Conservation (phyloP, 192 early-diverging fungal genomes). For the Coemansia sp. region DNA sequence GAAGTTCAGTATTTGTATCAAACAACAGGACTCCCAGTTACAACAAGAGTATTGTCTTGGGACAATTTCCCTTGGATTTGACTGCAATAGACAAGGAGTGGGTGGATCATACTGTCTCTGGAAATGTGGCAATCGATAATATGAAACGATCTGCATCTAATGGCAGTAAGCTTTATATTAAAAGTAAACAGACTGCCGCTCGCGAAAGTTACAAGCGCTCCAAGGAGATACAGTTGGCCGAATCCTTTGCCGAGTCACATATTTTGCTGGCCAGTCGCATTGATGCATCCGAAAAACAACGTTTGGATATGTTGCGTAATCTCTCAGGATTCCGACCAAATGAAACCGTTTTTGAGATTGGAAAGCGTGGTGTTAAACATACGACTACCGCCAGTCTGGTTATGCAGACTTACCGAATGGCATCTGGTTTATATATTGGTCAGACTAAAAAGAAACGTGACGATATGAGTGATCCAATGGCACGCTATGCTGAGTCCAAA, state of each 20-base stretch:
- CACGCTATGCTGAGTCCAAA: conserved; percentile 17
- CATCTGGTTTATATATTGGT: conserved; percentile 22
- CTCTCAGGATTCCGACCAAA: conserved; percentile 80
- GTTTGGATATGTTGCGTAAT: conserved; percentile 67
- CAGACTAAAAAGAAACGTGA: conserved; percentile 38
- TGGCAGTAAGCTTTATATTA: conserved; percentile 82
- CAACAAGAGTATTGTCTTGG: conserved; percentile 78
- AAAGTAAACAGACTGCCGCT: conserved; percentile 78
- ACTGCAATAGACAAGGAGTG: conserved; percentile 75
- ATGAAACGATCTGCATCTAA: conserved; percentile 70
- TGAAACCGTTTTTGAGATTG: conserved; percentile 95
- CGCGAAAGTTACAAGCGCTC: conserved; percentile 82
- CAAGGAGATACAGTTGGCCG: conserved; percentile 73
- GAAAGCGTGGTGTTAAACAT: conserved; percentile 78
- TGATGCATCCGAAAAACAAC: conserved; percentile 60
- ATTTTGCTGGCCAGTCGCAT: conserved; percentile 65
- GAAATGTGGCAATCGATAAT: conserved; percentile 64
- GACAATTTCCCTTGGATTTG: conserved; percentile 68
- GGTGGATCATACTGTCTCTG: conserved; percentile 61
- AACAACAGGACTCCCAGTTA: conserved; percentile 56
- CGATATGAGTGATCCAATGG: conserved; percentile 43
- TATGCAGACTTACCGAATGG: conserved; percentile 65
- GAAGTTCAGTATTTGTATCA: conserved; percentile 31
- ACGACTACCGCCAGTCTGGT: conserved; percentile 63
- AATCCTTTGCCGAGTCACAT: conserved; percentile 69